phyloP scores from a whole-genome alignment of 345 rosid species.

The Angophora floribunda region DNA sequence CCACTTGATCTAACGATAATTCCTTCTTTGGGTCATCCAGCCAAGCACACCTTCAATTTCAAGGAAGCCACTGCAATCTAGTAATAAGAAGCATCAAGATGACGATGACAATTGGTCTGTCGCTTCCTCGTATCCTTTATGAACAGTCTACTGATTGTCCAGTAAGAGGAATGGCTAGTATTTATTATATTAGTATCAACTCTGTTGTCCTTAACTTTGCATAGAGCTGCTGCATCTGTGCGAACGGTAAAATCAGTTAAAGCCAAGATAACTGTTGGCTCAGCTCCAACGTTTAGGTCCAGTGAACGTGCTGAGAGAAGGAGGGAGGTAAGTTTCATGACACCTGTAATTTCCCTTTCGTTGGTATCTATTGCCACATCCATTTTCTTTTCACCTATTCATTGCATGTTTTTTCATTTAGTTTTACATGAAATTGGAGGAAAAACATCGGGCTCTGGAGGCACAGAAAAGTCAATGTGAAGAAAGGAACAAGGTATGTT shows the following conservation, averaged over 20 bases:
- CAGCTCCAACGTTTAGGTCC: constrained; percentile 84
- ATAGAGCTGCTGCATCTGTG: constrained; percentile 58
- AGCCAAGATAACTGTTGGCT: constrained; percentile 66
- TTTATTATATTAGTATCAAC: not conserved
- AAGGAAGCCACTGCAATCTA: constrained; percentile 46
- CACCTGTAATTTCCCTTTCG: not conserved
- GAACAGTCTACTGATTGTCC: not conserved
- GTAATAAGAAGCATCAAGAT: constrained; percentile 51
- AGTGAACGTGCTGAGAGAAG: constrained; percentile 84
- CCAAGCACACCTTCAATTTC: constrained; percentile 30
- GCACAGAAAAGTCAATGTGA: constrained; percentile 68
- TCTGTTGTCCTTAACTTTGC: constrained; percentile 46
- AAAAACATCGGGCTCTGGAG: constrained; percentile 76
- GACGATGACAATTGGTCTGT: constrained; percentile 83
- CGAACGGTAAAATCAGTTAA: constrained; percentile 31
- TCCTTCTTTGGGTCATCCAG: constrained; percentile 18
- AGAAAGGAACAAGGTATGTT: constrained; percentile 63
- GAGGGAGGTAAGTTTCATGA: constrained; percentile 43
- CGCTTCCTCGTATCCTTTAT: constrained; percentile 85
- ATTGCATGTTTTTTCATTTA: constrained; percentile 3
- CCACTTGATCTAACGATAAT: not conserved
- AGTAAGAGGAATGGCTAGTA: not conserved
- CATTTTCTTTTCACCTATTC: not conserved
- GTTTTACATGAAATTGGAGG: constrained; percentile 81
- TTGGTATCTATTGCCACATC: not conserved